These are phyloP conservation scores for Cladophialophora bantiana DNA, from an alignment of 2,329 filamentous ascomycete species.

Conservation along the genomic window DNA sequence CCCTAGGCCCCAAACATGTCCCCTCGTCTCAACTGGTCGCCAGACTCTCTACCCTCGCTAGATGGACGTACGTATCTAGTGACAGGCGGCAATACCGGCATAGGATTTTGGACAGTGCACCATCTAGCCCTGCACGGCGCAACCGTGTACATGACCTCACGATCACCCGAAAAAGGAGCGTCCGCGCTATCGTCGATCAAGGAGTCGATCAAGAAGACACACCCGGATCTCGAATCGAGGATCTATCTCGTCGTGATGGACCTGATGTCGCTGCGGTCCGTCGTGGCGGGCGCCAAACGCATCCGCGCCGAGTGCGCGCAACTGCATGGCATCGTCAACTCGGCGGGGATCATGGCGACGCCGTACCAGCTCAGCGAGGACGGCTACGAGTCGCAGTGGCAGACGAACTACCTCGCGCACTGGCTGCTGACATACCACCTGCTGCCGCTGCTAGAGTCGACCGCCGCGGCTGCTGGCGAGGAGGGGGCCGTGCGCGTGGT, in stretches of 20 bases:
- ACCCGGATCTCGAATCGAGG: conserved; percentile 32
- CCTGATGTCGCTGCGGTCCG: conserved; percentile 31
- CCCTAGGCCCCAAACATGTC: conserved; percentile 21
- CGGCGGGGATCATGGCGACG: conserved; percentile 52
- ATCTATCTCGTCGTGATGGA: conserved; percentile 32
- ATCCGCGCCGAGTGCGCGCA: conserved; percentile 43
- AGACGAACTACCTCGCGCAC: conserved; percentile 49
- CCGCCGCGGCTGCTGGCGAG: conserved; percentile 39
- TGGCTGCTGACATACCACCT: conserved; percentile 53
- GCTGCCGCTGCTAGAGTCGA: conserved; percentile 44
- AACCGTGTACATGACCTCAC: conserved; percentile 50
- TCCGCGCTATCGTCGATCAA: conserved; percentile 47
- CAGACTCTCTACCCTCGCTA: conserved; percentile 55
- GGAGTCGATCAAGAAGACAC: conserved; percentile 43
- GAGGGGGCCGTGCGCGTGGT: conserved; percentile 39
- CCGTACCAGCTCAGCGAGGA: conserved; percentile 42
- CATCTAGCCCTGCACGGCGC: conserved; percentile 53
- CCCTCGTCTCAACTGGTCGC: conserved; percentile 41
- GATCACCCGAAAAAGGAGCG: conserved; percentile 46
- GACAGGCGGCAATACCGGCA: conserved; percentile 58
- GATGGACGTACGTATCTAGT: conserved; percentile 55
- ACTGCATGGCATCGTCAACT: conserved; percentile 55
- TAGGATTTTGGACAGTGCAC: conserved; percentile 54
- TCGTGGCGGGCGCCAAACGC: conserved; percentile 45
- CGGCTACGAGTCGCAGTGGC: conserved; percentile 50